Percentiles rank a stretch among this genome's conserved stretches.
Conservation (phyloP, 2,329 filamentous ascomycete genomes). For the Colletotrichum eleusines region DNA sequence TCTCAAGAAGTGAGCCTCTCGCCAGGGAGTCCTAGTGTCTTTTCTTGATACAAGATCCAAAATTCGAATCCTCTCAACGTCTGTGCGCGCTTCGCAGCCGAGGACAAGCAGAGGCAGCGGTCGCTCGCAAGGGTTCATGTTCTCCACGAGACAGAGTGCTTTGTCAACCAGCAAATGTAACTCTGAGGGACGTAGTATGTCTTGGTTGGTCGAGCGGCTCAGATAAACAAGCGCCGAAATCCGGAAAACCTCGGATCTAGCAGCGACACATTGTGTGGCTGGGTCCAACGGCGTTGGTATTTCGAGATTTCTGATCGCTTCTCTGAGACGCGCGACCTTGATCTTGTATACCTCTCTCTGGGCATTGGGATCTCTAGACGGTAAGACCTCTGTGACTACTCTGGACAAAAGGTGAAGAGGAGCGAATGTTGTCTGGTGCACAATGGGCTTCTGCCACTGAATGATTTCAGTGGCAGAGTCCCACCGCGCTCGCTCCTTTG, state of each 20-base stretch:
- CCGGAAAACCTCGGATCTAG: conserved; percentile 3
- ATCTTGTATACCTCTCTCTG: neutral
- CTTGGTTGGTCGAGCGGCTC: neutral
- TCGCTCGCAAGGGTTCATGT: conserved; percentile 37
- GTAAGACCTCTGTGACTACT: neutral
- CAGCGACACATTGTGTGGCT: neutral
- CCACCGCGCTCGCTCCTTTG: neutral
- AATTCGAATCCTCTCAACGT: conserved; percentile 40
- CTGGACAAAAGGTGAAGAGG: conserved; percentile 1
- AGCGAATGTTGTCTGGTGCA: neutral
- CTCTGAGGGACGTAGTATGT: neutral
- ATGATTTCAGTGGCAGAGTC: neutral
- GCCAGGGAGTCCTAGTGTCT: conserved; percentile 34
- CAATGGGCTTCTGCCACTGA: neutral
- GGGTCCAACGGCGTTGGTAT: neutral
- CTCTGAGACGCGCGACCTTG: neutral
- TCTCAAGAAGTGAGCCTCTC: conserved; percentile 44
- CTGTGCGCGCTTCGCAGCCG: conserved; percentile 45
- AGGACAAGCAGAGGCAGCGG: conserved; percentile 46
- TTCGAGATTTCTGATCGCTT: neutral
- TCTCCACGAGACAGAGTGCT: conserved; percentile 1
- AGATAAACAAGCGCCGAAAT: conserved; percentile 5
- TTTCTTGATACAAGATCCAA: conserved; percentile 48
- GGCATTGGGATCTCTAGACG: neutral
- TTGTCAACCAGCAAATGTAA: neutral